A percentile compares a stretch with the other conserved stretches of the same genome.
Evolutionary conservation across 2,329 filamentous ascomycete species (phyloP).

Genomic region (Aureobasidium musti): DNA sequence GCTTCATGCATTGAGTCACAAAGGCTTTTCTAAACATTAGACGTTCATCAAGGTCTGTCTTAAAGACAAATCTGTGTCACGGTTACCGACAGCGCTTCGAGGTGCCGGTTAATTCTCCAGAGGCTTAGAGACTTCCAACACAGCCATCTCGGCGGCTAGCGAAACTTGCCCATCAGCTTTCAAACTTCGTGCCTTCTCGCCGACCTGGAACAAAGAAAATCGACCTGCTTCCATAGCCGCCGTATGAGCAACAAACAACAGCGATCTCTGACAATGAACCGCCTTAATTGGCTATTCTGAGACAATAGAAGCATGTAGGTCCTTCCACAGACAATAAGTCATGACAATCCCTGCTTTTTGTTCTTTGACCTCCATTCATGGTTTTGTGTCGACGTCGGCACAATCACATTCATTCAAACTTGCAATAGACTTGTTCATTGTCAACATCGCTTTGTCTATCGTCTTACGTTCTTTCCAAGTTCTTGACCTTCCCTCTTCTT

Average conservation of each 20-base stretch:
- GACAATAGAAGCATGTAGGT: constrained; percentile 25
- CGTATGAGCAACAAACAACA: background rate
- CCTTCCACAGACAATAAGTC: constrained; percentile 23
- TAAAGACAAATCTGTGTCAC: background rate
- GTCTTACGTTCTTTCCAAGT: constrained; percentile 11
- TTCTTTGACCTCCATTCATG: constrained; percentile 4
- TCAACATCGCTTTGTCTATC: background rate
- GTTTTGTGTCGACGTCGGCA: background rate
- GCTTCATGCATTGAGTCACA: background rate
- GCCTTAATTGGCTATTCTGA: background rate
- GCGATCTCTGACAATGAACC: background rate
- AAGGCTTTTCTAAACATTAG: background rate
- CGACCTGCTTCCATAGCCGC: constrained; percentile 11
- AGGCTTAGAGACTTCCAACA: constrained; percentile 20
- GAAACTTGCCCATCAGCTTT: background rate
- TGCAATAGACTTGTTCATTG: constrained; percentile 16
- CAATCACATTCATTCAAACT: constrained; percentile 14
- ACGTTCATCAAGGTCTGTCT: background rate
- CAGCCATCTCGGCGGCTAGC: constrained; percentile 11
- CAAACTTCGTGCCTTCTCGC: background rate
- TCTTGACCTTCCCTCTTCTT: background rate
- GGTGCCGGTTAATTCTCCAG: background rate
- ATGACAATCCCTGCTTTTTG: constrained; percentile 5
- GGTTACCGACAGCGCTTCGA: background rate
- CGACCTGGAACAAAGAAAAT: constrained; percentile 10